Conservation (phyloP, 495 filamentous ascomycete species). For the Lineolata rhizophorae region DNA sequence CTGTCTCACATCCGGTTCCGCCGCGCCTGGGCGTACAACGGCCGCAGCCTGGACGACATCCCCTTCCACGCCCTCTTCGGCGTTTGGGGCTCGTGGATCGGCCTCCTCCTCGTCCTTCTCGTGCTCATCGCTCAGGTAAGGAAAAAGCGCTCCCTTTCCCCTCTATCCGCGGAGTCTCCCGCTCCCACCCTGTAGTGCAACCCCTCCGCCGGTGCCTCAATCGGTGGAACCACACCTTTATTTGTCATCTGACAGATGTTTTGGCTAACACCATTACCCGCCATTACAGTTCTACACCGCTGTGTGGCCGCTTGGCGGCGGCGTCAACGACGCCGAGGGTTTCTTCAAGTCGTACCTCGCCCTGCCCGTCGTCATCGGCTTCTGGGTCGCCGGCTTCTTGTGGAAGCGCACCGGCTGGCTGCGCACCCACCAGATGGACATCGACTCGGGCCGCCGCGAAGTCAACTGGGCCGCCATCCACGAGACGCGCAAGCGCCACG, state of each 20-base stretch:
- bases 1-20: conserved; percentile 59
- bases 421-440: conserved; percentile 31
- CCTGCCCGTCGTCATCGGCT: conserved; percentile 16
- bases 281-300: too few species aligned
- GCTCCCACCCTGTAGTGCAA: too few species aligned
- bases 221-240: too few species aligned
- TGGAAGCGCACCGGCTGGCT: conserved; percentile 42
- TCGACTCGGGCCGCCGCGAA: conserved; percentile 38
- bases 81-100: conserved; percentile 43
- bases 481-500: conserved; percentile 20
- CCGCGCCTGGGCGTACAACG: conserved; percentile 38
- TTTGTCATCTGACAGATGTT: too few species aligned
- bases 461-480: conserved; percentile 33
- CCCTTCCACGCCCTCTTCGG: conserved; percentile 45
- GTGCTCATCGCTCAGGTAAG: conserved; percentile 9
- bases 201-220: too few species aligned
- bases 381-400: conserved; percentile 28
- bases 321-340: not conserved
- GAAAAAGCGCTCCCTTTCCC: too few species aligned
- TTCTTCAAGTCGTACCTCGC: not conserved
- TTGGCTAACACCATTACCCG: too few species aligned
- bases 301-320: too few species aligned
- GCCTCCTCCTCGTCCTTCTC: conserved; percentile 21
- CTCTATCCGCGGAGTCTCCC: too few species aligned
- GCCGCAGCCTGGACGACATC: conserved; percentile 43